phyloP scores from a whole-genome alignment of 805 yeast genomes.

The Diddensiella caesifluorescens region DNA sequence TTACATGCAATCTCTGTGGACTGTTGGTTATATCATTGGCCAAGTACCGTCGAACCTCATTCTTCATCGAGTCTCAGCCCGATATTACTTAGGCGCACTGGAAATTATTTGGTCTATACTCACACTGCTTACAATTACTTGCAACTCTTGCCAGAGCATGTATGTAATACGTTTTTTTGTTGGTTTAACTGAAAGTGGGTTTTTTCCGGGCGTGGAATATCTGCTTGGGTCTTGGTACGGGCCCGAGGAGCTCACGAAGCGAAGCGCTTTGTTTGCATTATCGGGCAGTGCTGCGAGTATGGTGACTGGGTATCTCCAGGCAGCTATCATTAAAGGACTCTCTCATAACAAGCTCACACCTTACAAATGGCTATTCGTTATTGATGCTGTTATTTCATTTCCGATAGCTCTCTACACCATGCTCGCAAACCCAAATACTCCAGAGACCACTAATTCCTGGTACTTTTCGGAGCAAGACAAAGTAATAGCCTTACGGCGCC shows the following conservation, averaged over 20 bases:
- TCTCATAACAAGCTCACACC: constrained; percentile 28
- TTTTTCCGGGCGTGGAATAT: constrained; percentile 31
- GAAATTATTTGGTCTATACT: constrained; percentile 43
- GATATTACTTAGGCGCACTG: constrained; percentile 41
- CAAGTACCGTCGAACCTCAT: constrained; percentile 44
- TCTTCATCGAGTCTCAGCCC: constrained; percentile 39
- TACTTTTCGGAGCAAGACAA: constrained; percentile 40
- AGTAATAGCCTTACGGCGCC: constrained; percentile 38
- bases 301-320: constrained; percentile 58
- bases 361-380: constrained; percentile 44
- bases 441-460: constrained; percentile 41
- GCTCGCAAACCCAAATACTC: constrained; percentile 43
- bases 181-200: constrained; percentile 30
- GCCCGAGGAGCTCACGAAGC: constrained; percentile 27
- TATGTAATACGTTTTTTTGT: constrained; percentile 31
- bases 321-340: constrained; percentile 44
- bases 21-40: constrained; percentile 49
- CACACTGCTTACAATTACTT: constrained; percentile 37
- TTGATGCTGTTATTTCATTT: constrained; percentile 42
- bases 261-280: constrained; percentile 28
- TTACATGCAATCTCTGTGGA: constrained; percentile 40
- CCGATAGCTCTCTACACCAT: constrained; percentile 42
- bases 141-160: constrained; percentile 42
- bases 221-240: constrained; percentile 30
- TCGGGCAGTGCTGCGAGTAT: constrained; percentile 35